Evolutionary conservation across 2,329 filamentous ascomycete species (phyloP).

Genomic region (Hypomyces perniciosus): DNA sequence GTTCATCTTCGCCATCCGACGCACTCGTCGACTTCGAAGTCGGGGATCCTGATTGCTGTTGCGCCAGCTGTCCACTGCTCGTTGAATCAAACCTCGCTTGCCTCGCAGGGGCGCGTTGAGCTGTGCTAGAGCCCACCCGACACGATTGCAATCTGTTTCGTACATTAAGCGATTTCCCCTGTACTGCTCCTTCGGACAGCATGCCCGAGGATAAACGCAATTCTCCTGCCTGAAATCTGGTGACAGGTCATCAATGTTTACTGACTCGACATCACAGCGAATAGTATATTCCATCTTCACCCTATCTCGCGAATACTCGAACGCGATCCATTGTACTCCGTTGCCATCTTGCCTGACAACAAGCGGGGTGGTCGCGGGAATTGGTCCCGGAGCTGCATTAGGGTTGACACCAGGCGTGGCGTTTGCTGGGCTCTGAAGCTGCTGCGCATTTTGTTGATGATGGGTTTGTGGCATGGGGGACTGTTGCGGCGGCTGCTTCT

Average conservation of each 20-base stretch:
- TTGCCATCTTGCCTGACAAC: constrained; percentile 94
- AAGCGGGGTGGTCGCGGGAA: constrained; percentile 90
- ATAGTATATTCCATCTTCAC: constrained; percentile 99
- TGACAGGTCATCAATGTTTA: constrained; percentile 79
- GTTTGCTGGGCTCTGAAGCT: constrained; percentile 34
- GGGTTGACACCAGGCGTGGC: constrained; percentile 60
- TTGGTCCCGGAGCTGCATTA: constrained; percentile 89
- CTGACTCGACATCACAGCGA: constrained; percentile 93
- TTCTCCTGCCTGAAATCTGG: constrained; percentile 96
- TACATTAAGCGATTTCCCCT: constrained; percentile 92
- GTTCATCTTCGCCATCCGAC: constrained; percentile 94
- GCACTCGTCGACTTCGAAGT: constrained; percentile 82
- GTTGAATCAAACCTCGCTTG: constrained; percentile 91
- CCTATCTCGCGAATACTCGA: constrained; percentile 92
- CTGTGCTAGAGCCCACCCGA: constrained; percentile 97
- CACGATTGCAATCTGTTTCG: constrained; percentile 97
- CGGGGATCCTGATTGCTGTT: constrained; percentile 97
- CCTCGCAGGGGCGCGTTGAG: constrained; percentile 85
- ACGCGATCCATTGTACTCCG: constrained; percentile 97
- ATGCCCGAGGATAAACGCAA: constrained; percentile 93
- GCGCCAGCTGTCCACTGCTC: constrained; percentile 96
- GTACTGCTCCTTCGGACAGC: constrained; percentile 93
- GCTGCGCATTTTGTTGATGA: constrained; percentile 32
- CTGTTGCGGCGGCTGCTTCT: constrained; percentile 42
- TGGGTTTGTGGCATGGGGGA: constrained; percentile 37